Percentiles rank a stretch among this genome's conserved stretches.
These are phyloP conservation scores for Sporisorium graminicola DNA, from an alignment of 1,284 basidiomycete species.

Conservation along the genomic window DNA sequence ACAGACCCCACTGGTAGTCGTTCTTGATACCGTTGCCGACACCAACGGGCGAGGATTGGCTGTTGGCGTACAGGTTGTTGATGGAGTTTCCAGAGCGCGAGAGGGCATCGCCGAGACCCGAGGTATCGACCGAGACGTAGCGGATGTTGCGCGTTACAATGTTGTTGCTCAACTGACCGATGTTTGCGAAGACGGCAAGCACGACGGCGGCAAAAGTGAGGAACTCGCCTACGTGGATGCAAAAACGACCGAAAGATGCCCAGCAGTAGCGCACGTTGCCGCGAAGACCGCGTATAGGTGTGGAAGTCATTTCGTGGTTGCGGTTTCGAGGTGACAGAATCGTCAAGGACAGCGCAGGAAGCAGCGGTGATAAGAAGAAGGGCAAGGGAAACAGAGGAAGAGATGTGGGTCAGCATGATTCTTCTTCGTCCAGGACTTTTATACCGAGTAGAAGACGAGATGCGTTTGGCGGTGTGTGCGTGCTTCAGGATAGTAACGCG, in stretches of 20 bases:
- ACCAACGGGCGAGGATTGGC: slow-evolving; percentile 32
- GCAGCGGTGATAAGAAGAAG: background rate
- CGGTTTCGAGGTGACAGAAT: background rate
- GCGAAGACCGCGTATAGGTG: slow-evolving; percentile 1
- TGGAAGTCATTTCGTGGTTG: slow-evolving; percentile 9
- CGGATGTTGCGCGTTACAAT: slow-evolving; percentile 66
- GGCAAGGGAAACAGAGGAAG: background rate
- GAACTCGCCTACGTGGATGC: slow-evolving; percentile 60
- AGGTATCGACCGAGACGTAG: slow-evolving; percentile 48
- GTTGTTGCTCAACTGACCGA: slow-evolving; percentile 65
- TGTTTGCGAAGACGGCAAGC: slow-evolving; percentile 63
- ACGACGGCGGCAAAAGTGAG: slow-evolving; percentile 64
- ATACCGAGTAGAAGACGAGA: background rate
- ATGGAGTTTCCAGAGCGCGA: slow-evolving; percentile 14
- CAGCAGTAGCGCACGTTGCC: slow-evolving; percentile 22
- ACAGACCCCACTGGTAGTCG: slow-evolving; percentile 60
- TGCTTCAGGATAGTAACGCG: background rate
- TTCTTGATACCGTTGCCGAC: slow-evolving; percentile 50
- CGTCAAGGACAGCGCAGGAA: no score
- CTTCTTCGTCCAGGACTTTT: background rate
- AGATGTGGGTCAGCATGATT: slow-evolving; percentile 6
- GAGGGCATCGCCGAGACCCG: slow-evolving; percentile 39
- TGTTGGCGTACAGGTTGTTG: slow-evolving; percentile 49
- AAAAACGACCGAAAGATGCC: slow-evolving; percentile 26
- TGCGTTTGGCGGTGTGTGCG: slow-evolving; percentile 1